Evolutionary conservation across 495 filamentous ascomycete species (phyloP), one percentile per base, ranked within the genome.

Genomic region (Parathielavia appendiculata): DNA sequence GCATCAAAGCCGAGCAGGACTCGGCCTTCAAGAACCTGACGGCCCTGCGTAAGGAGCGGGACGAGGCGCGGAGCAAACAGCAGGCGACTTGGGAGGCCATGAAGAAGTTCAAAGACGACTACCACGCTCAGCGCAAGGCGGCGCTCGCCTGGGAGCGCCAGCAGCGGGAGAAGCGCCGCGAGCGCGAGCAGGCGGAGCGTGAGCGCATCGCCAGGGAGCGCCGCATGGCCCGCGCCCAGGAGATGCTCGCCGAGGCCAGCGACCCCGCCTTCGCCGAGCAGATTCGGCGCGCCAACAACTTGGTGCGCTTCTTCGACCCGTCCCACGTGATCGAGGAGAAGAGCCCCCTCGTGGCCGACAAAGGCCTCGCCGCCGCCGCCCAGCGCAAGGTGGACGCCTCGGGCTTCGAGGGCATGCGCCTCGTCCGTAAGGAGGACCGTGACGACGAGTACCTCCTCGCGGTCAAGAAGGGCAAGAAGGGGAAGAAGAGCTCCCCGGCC

Each of bases 231-330:
- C 78, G 88, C 32, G 93, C 93, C 19, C 81, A 92, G 77, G 87
- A 89, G 73, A 71, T 86, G 73, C 83, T 96, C 48, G 92, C 91
- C 69, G 92, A 96, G 75, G 93, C 95, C 58, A 92, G 89, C 54
- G 81, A 85, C 61, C 91, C 83, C 0, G 93, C 93, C 43, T 99
- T 90, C 75, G 77, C 87, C 46, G 90, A 95, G 57, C 90, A 97
- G 77, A 95, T 99, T 66, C 79, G 89, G 46, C 86, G 87, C 51
- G 89, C 90, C 38, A 86, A 92, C 72, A 86, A 83, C 66, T 79
- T 99, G 11, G 86, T 97, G 57, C 85, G 86, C 51, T 92, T 90
- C 81, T 91, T 97, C 65, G 91, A 97, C 70, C 91, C 93, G 2
- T 80, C 87, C 4, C 66, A 68, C 51, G 50, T 50, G 35, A 84